Evolutionary conservation across 164 flowering plant genomes (phyloP), one percentile per base, ranked within the genome.

Genomic region (Piper betle): DNA sequence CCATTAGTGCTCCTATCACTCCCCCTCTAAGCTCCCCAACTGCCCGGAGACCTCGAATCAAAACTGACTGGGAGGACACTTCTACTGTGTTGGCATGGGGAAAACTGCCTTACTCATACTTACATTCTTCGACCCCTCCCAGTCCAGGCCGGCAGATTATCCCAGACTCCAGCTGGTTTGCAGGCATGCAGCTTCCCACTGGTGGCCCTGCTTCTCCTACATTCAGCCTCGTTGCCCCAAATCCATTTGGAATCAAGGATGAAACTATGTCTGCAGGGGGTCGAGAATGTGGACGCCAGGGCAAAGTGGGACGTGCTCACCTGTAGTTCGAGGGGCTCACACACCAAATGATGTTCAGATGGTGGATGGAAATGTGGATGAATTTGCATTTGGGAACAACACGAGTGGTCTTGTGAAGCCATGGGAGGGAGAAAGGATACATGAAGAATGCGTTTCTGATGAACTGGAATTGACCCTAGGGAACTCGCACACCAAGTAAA

Each of bases 341-440:
- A 89, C 81, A 66, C 82, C 70, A 10, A 79, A 80, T 37, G 98
- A 92, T 77, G 78, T 92, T 61, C 91, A 92, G 10, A 89, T 86
- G 94, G 62, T 85, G 1, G 95, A 87, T 66, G 82, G 74, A 9
- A 79, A 79, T 10, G 78, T 96, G 5, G 80, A 86, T 38, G 98
- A 92, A 71, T 92, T 92, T 81, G 98, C 98, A 37, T 92, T 92
- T 69, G 91, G 96, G 2, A 78, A 79, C 67, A 81, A 77, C 59
- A 56, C 62, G 37, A 71, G 67, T 15, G 91, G 88, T 12, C 43
- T 88, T 20, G 96, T 92, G 66, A 92, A 89, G 74, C 79, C 98
- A 10, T 92, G 98, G 98, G 93, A 92, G 68, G 98, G 98, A 59
- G 98, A 92, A 74, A 84, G 87, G 69, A 92, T 92, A 25, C 97